These are phyloP conservation scores for Lactuca sativa DNA, from an alignment of 129 eudicot species.

Conservation along the genomic window DNA sequence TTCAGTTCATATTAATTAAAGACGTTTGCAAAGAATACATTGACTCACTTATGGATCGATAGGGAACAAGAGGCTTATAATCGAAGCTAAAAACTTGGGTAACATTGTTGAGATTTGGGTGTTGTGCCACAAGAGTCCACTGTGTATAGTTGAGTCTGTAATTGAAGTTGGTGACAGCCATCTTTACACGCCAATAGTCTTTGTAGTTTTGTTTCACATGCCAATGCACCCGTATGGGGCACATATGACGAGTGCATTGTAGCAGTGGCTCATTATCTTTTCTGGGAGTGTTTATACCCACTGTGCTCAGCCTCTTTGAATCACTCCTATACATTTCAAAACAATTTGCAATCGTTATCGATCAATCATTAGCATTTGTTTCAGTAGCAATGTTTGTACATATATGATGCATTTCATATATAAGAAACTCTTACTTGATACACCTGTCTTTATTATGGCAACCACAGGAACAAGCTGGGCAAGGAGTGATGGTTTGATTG, in stretches of 20 bases:
- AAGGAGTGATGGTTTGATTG: slow-evolving; percentile 72
- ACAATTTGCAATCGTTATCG: background rate
- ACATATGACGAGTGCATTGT: slow-evolving; percentile 91
- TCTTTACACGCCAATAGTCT: slow-evolving; percentile 82
- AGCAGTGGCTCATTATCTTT: slow-evolving; percentile 66
- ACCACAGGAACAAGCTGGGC: slow-evolving; percentile 83
- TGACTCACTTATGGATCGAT: slow-evolving; percentile 74
- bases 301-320: slow-evolving; percentile 46
- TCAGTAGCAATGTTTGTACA: background rate
- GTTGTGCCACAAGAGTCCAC: slow-evolving; percentile 90
- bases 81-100: slow-evolving; percentile 89
- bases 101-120: slow-evolving; percentile 84
- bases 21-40: background rate
- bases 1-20: background rate
- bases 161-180: slow-evolving; percentile 75
- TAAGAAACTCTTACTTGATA: slow-evolving; percentile 46
- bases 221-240: slow-evolving; percentile 90
- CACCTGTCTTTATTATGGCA: slow-evolving; percentile 70
- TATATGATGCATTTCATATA: background rate
- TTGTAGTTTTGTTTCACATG: slow-evolving; percentile 75
- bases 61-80: slow-evolving; percentile 80
- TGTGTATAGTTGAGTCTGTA: slow-evolving; percentile 69
- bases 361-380: background rate
- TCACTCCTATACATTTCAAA: slow-evolving; percentile 46
- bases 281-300: slow-evolving; percentile 67